Conservation (phyloP, 495 filamentous ascomycete species). For the Hypoxylon intermedium region DNA sequence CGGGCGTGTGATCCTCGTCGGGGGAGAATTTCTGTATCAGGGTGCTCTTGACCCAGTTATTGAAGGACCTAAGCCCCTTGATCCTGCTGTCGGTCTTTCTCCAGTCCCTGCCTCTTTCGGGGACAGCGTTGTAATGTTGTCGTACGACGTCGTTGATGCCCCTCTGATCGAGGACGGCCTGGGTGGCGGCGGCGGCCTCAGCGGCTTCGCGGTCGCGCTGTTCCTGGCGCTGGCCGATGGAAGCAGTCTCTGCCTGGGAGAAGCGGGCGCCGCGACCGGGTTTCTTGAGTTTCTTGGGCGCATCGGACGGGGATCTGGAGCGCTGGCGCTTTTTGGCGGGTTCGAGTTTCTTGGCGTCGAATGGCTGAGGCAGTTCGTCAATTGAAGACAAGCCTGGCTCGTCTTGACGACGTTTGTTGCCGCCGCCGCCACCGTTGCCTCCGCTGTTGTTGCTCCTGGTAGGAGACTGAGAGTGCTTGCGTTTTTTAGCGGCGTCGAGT, state of each 20-base stretch:
- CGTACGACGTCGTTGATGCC: conserved; percentile 85
- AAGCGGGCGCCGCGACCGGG: conserved; percentile 84
- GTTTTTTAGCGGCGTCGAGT: conserved; percentile 50
- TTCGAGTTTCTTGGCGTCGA: conserved; percentile 62
- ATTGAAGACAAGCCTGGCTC: conserved; percentile 23
- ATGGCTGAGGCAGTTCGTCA: conserved; percentile 60
- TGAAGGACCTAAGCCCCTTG: conserved; percentile 91
- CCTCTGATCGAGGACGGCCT: conserved; percentile 45
- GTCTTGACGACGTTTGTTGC: conserved; percentile 25
- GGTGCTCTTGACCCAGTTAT: conserved; percentile 98
- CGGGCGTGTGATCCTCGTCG: conserved; percentile 69
- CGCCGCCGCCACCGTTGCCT: too few species aligned
- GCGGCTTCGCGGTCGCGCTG: conserved; percentile 68
- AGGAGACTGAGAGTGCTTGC: conserved; percentile 29
- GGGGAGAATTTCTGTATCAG: conserved; percentile 96
- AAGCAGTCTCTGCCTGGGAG: conserved; percentile 70
- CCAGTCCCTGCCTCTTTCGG: conserved; percentile 91
- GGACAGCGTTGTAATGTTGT: conserved; percentile 96
- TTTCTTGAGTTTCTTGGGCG: conserved; percentile 78
- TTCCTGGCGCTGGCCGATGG: conserved; percentile 69
- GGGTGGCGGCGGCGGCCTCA: conserved; percentile 54
- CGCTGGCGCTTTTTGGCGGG: conserved; percentile 59
- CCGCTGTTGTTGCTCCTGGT: conserved; percentile 7
- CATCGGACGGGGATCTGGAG: conserved; percentile 51
- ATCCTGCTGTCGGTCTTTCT: conserved; percentile 90